Base-by-base conservation (phyloP, 257 asterid species). In the Ligustrum vulgare region DNA sequence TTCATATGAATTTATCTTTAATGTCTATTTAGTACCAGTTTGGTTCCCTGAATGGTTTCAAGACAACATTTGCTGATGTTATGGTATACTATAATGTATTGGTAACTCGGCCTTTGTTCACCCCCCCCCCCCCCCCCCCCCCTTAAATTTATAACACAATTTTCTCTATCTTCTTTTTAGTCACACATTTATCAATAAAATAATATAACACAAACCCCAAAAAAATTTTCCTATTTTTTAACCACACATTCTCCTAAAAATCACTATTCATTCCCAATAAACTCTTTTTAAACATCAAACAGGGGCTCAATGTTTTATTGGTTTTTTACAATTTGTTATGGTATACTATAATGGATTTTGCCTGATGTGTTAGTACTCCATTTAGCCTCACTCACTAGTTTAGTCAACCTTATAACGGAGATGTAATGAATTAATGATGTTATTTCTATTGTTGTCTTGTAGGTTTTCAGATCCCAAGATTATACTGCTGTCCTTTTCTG, bases 381-480 rank as follows among this genome's bases (percentile, higher is more conserved):
- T 51, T 49, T 51, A 51, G 62, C 62, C 25, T 18, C 7, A 58
- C 32, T 58, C 66, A 58, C 66, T 8, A 22, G 62, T 51, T 25
- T 6, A 16, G 62, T 18, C 22, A 51, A 51, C 64, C 25, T 54
- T 54, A 54, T 18, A 18, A 54, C 5, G 3, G 25, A 12, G 63
- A 54, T n/a, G 63, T 54, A 54, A 54, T 54, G 16, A 20, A 18
- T 60, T 6, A 23, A 60, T 60, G 35, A 23, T 60, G 35, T 5
- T 60, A 43, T 47, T 25, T 72, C 43, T 60, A n/a, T 25, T 70
- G 45, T 32, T 45, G 43, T 70, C 31, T n/a, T 49, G 73, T 71
- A 91, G 98, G 89, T 95, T 73, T 95, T 95, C 89, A 91, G 97
- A 91, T 93, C 98, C 49, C 97, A 91, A 81, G 99, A 92, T 78